phyloP scores from a whole-genome alignment of 2,329 filamentous ascomycete species.

The Westerdykella sp. region DNA sequence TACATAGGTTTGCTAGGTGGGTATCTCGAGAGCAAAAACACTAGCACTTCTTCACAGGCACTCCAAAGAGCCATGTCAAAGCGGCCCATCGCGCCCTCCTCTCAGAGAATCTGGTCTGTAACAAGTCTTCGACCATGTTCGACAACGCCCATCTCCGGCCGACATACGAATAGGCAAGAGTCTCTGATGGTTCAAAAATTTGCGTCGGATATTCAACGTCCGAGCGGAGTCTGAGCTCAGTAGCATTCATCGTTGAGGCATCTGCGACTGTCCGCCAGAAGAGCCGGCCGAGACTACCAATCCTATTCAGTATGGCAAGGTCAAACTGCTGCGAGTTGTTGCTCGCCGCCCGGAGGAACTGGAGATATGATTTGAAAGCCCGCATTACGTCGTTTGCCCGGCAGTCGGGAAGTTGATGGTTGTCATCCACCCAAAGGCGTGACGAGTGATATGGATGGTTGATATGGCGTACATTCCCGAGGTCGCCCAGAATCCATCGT shows the following conservation, averaged over 20 bases:
- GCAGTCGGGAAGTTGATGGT: conserved; percentile 18
- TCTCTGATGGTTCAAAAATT: not conserved
- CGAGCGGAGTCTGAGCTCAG: conserved; percentile 8
- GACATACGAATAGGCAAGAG: not conserved
- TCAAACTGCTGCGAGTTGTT: conserved; percentile 15
- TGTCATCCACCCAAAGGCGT: conserved; percentile 17
- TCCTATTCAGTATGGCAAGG: conserved; percentile 13
- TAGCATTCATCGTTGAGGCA: conserved; percentile 7
- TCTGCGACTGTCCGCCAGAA: conserved; percentile 20
- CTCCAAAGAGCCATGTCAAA: conserved; percentile 11
- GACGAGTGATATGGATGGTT: conserved; percentile 25
- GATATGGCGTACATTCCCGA: conserved; percentile 30
- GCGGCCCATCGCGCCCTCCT: conserved; percentile 7
- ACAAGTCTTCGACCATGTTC: conserved; percentile 1
- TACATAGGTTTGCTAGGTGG: too few relatives aligned
- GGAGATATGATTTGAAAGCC: conserved; percentile 24
- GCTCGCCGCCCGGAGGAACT: conserved; percentile 14
- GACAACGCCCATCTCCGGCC: not conserved
- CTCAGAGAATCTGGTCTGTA: conserved; percentile 8
- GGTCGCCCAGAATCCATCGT: conserved; percentile 31
- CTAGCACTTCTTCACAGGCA: conserved; percentile 3
- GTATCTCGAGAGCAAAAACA: too few relatives aligned
- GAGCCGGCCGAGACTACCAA: conserved; percentile 17
- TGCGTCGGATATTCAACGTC: conserved; percentile 6
- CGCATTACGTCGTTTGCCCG: conserved; percentile 27